Evolutionary conservation across 2,329 filamentous ascomycete species (phyloP), one percentile per base, ranked within the genome.

Genomic region (Exophiala xenobiotica): DNA sequence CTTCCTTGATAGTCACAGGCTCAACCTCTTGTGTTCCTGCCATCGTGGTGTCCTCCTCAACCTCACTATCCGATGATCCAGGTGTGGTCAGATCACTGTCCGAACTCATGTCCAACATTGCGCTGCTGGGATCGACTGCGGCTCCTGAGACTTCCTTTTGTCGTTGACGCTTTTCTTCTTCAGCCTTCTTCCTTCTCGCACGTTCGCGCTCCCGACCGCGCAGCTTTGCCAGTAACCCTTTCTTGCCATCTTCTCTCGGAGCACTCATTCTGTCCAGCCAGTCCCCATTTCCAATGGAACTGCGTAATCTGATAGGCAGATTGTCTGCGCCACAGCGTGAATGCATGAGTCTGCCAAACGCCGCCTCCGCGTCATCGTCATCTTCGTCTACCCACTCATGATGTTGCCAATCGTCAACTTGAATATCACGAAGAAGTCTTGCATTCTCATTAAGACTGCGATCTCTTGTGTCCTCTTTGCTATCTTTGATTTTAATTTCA

Each of bases 371-470:
- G 11, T 19, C 44, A 19, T 45, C 61, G 46, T 61, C 82, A 64
- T 93, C 86, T 68, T 95, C 89, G 66, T 95, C 88, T 45, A 87
- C 79, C 75, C 91, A 96, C 55, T 82, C 78, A 68, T 96, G 79
- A 55, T 78, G 81, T 58, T 82, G 80, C 93, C 93, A 99, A 50
- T 78, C 74, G 67, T 99, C 92, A 46, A 83, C 80, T 72, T 95
- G 88, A 37, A 95, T 90, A 38, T 78, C 74, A 61, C 86, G 82
- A 58, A 97, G 80, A 23, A 90, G 82, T 64, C 87, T 56, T 80
- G 85, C 75, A 87, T 93, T 91, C 60, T 87, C 81, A 19, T 81
- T 83, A 9, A 82, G 77, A 49, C 82, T 75, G 39, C 57, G 50
- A 37, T 62, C 58, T 40, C 56, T 57, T 18, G 54, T 26, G 29